Evolutionary conservation across 2,329 filamentous ascomycete genomes (phyloP), one percentile per base, ranked within the genome.

Genomic region (Tolypocladium pustulatum): DNA sequence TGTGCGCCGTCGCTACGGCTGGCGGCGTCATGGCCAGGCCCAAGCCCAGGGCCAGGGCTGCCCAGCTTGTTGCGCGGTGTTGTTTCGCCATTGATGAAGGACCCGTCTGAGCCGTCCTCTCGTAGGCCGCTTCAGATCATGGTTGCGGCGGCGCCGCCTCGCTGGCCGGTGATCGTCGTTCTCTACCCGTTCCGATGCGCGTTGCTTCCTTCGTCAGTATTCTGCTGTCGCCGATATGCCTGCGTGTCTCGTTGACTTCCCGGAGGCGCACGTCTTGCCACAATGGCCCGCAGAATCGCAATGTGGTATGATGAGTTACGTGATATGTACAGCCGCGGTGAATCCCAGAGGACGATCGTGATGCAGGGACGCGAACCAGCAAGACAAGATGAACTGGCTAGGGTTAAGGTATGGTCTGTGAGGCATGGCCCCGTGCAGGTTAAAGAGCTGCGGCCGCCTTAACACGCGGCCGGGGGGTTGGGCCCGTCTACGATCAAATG

Each of bases 1-100:
- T 71, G 65, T 78, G 75, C 56, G 78, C 34, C 5, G 37, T 63
- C 56, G 79, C 43, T 8, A 8, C 63, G 15, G 22, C 53, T 13
- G 59, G 49, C 7, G 51, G 59, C 46, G 54, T 22, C 49, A 34
- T 54, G 54, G 46, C 59, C 46, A 49, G 53, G 38, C 46, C 55
- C 30, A 61, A 32, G 7, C 54, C n/a, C 36, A 61, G 46, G 46
- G 27, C 30, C 40, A 57, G 40, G n/a, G 43, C 30, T 4, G 46
- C 46, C 46, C 46, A 32, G 27, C 25, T 15, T 4, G 15, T 9
- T 49, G 25, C 27, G 17, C 46, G 20, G 27, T 20, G 46, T 13
- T 52, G 32, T 22, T 17, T 32, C 49, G 49, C 20, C 49, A 52
- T 52, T 2, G 46, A 52, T 52, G 17, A 20, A 17, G 49, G 30